Evolutionary conservation across 192 early-diverging fungal genomes (phyloP).

Genomic region (Cetraspora pellucida): DNA sequence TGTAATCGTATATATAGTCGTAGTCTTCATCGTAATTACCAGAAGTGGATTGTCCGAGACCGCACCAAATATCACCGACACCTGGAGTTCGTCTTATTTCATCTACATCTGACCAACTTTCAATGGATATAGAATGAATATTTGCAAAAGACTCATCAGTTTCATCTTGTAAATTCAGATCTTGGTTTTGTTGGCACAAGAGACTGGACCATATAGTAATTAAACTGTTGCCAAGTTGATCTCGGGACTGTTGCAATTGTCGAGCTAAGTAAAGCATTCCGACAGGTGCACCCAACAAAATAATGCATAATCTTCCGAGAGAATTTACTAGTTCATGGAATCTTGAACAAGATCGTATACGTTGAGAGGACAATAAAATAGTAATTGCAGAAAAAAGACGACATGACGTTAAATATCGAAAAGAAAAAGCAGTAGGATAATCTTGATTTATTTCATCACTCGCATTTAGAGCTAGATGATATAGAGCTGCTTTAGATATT

Average conservation of each 20-base stretch:
- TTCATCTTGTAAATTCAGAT: slow-evolving; percentile 2
- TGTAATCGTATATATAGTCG: slow-evolving; percentile 30
- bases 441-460: neutral
- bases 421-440: slow-evolving; percentile 8
- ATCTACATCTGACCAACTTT: slow-evolving; percentile 8
- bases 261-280: slow-evolving; percentile 30
- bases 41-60: slow-evolving; percentile 12
- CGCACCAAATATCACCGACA: slow-evolving; percentile 37
- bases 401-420: slow-evolving; percentile 25
- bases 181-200: slow-evolving; percentile 12
- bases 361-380: slow-evolving; percentile 20
- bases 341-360: neutral
- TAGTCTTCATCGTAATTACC: slow-evolving; percentile 37
- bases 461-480: slow-evolving; percentile 30
- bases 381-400: slow-evolving; percentile 27
- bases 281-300: slow-evolving; percentile 7
- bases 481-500: slow-evolving; percentile 28
- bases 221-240: slow-evolving; percentile 2
- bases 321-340: slow-evolving; percentile 25
- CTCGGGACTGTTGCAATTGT: slow-evolving; percentile 24
- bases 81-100: slow-evolving; percentile 32
- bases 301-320: slow-evolving; percentile 26
- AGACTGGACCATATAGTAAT: slow-evolving; percentile 20
- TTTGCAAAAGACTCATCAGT: neutral
- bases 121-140: neutral